Conservation (phyloP, 176 grass and related monocot genomes). For the Urochloa ruziziensis region DNA sequence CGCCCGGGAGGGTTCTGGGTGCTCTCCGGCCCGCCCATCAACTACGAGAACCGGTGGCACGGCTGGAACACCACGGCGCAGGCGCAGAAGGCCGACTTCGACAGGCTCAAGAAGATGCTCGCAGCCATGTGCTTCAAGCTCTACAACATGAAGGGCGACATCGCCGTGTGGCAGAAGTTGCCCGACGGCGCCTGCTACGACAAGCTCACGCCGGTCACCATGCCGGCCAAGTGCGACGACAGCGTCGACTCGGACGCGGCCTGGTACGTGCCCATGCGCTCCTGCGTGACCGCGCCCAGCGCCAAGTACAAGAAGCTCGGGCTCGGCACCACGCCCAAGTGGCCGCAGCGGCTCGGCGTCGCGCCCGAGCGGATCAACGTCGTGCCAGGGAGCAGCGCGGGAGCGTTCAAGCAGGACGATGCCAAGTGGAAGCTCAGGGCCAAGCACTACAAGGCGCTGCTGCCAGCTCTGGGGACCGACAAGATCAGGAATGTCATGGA, state of each 20-base stretch:
- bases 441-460: constrained; percentile 67
- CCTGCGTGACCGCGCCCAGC: constrained; percentile 67
- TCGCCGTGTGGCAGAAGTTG: constrained; percentile 92
- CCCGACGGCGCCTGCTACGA: constrained; percentile 65
- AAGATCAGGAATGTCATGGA: constrained; percentile 89
- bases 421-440: constrained; percentile 64
- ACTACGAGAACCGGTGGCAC: constrained; percentile 94
- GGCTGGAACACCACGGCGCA: constrained; percentile 91
- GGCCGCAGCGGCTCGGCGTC: constrained; percentile 68
- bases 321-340: constrained; percentile 56
- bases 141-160: constrained; percentile 82
- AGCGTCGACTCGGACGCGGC: constrained; percentile 79
- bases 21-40: constrained; percentile 90
- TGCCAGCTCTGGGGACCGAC: constrained; percentile 70
- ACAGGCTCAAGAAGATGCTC: constrained; percentile 69
- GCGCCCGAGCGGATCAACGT: constrained; percentile 61
- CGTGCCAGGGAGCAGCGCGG: constrained; percentile 61
- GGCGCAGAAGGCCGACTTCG: constrained; percentile 76
- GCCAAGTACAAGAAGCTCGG: constrained; percentile 54
- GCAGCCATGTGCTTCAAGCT: constrained; percentile 84
- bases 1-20: constrained; percentile 87
- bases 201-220: constrained; percentile 58
- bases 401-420: constrained; percentile 74
- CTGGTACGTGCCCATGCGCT: constrained; percentile 86
- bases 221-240: constrained; percentile 83